phyloP scores from a whole-genome alignment of 768 basidiomycete species.

The Suillus hirtellus region DNA sequence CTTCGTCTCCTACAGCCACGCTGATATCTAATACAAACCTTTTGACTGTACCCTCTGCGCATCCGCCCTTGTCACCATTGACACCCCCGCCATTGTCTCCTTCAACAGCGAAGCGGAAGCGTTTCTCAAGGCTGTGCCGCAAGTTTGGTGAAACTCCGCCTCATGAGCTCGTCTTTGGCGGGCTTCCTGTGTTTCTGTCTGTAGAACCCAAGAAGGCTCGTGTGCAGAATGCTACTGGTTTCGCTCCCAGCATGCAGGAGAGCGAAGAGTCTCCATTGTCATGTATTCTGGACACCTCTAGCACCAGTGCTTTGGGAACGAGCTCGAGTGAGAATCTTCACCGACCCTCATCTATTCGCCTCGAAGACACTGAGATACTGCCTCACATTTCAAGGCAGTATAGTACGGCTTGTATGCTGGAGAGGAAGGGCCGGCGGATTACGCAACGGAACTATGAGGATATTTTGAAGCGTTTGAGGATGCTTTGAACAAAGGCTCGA shows the following conservation, averaged over 20 bases:
- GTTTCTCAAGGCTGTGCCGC: conserved; percentile 35
- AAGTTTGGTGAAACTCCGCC: conserved; percentile 35
- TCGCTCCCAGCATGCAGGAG: not conserved
- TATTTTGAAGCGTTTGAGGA: conserved; percentile 37
- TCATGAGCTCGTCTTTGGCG: conserved; percentile 22
- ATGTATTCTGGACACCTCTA: conserved; percentile 1
- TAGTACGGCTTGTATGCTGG: conserved; percentile 41
- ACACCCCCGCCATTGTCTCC: conserved; percentile 28
- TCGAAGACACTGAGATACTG: not conserved
- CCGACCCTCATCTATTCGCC: not conserved
- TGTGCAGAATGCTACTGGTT: not conserved
- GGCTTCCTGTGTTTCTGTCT: not conserved
- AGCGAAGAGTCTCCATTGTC: not conserved
- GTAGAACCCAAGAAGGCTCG: not conserved
- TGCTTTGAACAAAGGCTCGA: conserved; percentile 21
- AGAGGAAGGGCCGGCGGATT: conserved; percentile 39
- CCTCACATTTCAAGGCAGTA: conserved; percentile 17
- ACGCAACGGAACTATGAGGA: conserved; percentile 37
- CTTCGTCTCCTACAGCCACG: not conserved
- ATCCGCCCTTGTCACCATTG: conserved; percentile 11
- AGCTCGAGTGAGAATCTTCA: not conserved
- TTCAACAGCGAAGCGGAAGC: conserved; percentile 28
- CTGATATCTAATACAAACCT: not conserved
- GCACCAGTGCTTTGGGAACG: conserved; percentile 9
- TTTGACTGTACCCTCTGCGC: conserved; percentile 5